Conservation (phyloP, 2,329 filamentous ascomycete species). For the Moelleriella libera region DNA sequence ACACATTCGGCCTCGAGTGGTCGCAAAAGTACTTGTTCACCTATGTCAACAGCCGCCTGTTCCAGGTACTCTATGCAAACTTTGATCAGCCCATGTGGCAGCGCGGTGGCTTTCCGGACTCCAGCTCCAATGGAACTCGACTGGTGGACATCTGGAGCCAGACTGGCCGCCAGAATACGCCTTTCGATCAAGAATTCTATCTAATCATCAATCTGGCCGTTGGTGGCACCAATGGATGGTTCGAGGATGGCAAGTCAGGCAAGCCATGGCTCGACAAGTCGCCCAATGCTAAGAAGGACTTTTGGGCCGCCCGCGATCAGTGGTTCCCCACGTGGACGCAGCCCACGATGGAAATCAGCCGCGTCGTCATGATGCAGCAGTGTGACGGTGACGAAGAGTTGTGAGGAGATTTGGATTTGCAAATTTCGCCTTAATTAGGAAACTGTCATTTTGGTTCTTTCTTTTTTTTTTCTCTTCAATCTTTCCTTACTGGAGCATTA, state of each 20-base stretch:
- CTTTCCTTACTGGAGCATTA: not conserved
- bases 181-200: constrained; percentile 66
- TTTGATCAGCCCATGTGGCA: constrained; percentile 56
- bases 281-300: constrained; percentile 55
- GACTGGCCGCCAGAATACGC: constrained; percentile 47
- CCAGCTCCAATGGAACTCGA: constrained; percentile 50
- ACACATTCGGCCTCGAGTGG: constrained; percentile 77
- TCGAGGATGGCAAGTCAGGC: constrained; percentile 52
- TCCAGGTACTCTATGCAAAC: constrained; percentile 69
- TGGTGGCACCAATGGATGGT: constrained; percentile 73
- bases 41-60: constrained; percentile 65
- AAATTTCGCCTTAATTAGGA: too few species aligned
- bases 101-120: constrained; percentile 52
- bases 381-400: constrained; percentile 46
- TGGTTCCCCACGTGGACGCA: constrained; percentile 63
- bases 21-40: constrained; percentile 80
- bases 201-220: constrained; percentile 65
- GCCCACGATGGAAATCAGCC: constrained; percentile 54
- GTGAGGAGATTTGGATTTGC: constrained; percentile 11
- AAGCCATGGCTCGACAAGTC: constrained; percentile 72
- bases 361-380: constrained; percentile 58
- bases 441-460: too few species aligned
- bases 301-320: constrained; percentile 52
- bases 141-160: constrained; percentile 49
- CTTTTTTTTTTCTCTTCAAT: not conserved